Percentiles rank a stretch among this genome's conserved stretches.
These are phyloP conservation scores for Phyllosticta capitalensis DNA, from an alignment of 2,329 filamentous ascomycete genomes.

Conservation along the genomic window DNA sequence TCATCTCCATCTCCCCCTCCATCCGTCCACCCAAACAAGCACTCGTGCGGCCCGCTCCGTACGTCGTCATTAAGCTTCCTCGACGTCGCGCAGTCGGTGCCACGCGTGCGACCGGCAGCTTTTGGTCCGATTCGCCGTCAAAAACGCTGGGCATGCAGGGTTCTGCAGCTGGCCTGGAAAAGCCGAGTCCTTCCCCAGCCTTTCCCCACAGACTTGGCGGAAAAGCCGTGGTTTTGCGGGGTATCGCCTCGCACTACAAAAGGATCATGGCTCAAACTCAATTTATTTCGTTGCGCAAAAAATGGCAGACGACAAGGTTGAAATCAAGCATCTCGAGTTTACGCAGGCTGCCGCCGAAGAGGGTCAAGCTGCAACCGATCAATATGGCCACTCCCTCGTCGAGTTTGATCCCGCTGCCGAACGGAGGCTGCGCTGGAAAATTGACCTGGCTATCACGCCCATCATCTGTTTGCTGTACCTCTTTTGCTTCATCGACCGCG, in stretches of 20 bases:
- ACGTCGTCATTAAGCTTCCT: too few species aligned
- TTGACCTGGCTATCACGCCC: conserved; percentile 56
- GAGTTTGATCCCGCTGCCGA: conserved; percentile 51
- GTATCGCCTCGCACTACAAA: not conserved
- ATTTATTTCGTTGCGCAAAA: not conserved
- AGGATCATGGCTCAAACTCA: not conserved
- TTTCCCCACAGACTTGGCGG: not conserved
- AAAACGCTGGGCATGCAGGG: not conserved
- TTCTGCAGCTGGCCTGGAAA: not conserved
- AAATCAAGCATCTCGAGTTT: conserved; percentile 4
- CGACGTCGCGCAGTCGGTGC: not conserved
- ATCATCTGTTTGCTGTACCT: conserved; percentile 58
- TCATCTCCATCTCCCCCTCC: too few species aligned
- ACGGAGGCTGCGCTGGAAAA: conserved; percentile 49
- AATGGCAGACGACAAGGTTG: conserved; percentile 2
- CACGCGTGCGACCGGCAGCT: not conserved
- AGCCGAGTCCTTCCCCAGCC: not conserved
- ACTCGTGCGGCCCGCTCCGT: too few species aligned
- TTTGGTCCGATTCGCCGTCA: not conserved
- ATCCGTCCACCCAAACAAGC: too few species aligned
- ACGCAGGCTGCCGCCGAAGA: conserved; percentile 11
- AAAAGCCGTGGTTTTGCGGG: not conserved
- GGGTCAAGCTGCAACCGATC: conserved; percentile 18
- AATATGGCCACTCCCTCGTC: conserved; percentile 42
- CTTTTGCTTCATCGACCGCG: conserved; percentile 67